Base-by-base conservation (phyloP, 768 basidiomycete genomes). In the Coprinellus micaceus region DNA sequence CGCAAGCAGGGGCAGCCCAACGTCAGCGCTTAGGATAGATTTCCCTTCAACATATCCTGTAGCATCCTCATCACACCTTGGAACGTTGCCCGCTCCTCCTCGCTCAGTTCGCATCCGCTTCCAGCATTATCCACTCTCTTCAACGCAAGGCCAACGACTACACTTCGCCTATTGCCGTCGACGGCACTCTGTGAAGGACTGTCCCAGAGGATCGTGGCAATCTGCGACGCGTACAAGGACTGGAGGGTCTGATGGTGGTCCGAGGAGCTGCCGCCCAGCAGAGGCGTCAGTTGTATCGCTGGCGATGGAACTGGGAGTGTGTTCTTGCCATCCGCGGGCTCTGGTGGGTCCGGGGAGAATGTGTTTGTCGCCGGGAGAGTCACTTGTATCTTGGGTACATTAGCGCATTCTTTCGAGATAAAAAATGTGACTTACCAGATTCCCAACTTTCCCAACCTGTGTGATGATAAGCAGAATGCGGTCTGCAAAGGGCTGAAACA, bases 381-480 rank as follows among this genome's bases (percentile, higher is more conserved):
- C 36, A 82, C 89, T 78, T 95, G 91, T 49, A 94, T 89, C 92
- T 95, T 44, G n/a, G 3, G 1, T 22, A 21, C 4, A 4, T 28
- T 47, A 21, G 30, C 47, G 44, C 51, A 53, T 43, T 25, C 48
- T 24, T 15, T 24, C n/a, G 44, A 40, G 39, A 36, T 50, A 51
- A 44, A 12, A 26, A 24, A 6, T 6, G 29, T 11, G 25, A 63
- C 72, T 69, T 66, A 96, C 94, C 73, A 98, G 67, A 66, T 80
- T 85, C 54, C 95, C 95, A 12, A 96, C 87, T 81, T 94, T 95
- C 37, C 91, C 90, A 58, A 92, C 68, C 69, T 98, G 95, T 1
- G 93, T 94, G 52, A 98, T 78, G 22, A 97, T 76, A n/a, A 97
- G 85, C 19, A 98, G 75, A 12, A 84, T 74, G 24, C 92, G 81